Evolutionary conservation across 2,329 filamentous ascomycete species (phyloP), one percentile per base, ranked within the genome.

Genomic region (Verticillium nonalfalfae): DNA sequence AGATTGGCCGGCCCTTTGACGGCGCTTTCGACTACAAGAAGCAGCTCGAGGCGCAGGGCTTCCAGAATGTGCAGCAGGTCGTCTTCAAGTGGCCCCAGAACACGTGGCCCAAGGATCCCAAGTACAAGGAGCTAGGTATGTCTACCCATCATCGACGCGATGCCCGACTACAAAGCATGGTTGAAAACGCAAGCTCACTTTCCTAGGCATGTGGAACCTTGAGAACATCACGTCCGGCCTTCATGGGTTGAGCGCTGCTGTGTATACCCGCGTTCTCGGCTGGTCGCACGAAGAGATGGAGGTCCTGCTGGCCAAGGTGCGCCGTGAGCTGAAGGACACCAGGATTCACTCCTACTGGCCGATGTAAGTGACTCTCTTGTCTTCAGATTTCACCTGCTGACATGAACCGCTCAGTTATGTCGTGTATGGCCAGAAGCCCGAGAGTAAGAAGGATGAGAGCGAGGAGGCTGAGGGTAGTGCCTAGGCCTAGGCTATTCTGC

Each of bases 21-120:
- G 71, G 52, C 0, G 66, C 64, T 0, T n/a, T 50, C 36, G 60
- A 73, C 13, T 72, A 77, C 39, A 73, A 75, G 63, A 69, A 73
- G 39, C 74, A 75, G 60, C 71, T 84, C 61, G 66, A 71, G 31
- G 76, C 78, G 14, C 78, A 78, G 0, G 83, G 83, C 1, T 85
- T 85, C 65, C 70, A 73, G 59, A 75, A 84, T 64, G 76, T 85
- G 0, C 67, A 69, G 0, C 76, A 83, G 66, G 69, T 74, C 7
- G 67, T 77, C 18, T 79, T 71, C 68, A 78, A 76, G 66, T 74
- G 80, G 67, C 80, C 81, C 0, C 71, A 76, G 45, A 79, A 78
- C 61, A 70, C 73, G 2, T 84, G 81, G 80, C 74, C 80, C 0
- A 76, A 75, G 58, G 78, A 81, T 33, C 70, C 71, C 14, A 76